Base-by-base conservation (phyloP, 805 yeast species). In the Candida verbasci region DNA sequence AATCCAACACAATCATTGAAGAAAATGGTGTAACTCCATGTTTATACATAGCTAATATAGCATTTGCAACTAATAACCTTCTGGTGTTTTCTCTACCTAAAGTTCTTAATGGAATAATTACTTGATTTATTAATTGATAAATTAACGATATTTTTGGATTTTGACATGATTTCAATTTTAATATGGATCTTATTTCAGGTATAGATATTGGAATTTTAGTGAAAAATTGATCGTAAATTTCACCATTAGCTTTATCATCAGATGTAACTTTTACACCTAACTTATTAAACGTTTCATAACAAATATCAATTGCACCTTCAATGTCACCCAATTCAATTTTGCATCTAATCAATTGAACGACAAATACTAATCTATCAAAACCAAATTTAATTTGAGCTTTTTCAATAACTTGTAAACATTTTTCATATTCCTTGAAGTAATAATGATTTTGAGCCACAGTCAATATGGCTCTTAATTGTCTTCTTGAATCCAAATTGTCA, bases 11-110 rank as follows among this genome's bases (percentile, higher is more conserved):
- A 1, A 70, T 63, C 14, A 63, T 43, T 1, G 74, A 58, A 30
- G 70, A 59, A 14, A 55, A 54, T 1, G 69, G 55, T 1, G 72
- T 56, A 6, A 49, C 42, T 2, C 80, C 80, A 38, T 62, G 39
- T 9, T 56, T 55, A n/a, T 58, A 38, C 50, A 71, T 57, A 22
- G 65, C 47, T 8, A 52, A 37, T 0, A 71, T 55, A 4, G 62
- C 46, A 28, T 60, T 59, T 4, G 57, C 55, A 5, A 61, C 52
- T 6, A 70, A 36, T 4, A 63, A 53, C 23, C 53, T 41, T 4
- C 62, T 44, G 5, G 71, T 50, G 12, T 47, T 40, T 2, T 49
- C 33, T 21, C 56, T 49, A 1, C 55, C 55, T 5, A 53, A 34
- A 7, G 52, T 41, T 29, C 62, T 52, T 0, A 65, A 49, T 0